These are phyloP conservation scores for Colletotrichum sp. DNA, from an alignment of 2,329 filamentous ascomycete species.

Conservation along the genomic window DNA sequence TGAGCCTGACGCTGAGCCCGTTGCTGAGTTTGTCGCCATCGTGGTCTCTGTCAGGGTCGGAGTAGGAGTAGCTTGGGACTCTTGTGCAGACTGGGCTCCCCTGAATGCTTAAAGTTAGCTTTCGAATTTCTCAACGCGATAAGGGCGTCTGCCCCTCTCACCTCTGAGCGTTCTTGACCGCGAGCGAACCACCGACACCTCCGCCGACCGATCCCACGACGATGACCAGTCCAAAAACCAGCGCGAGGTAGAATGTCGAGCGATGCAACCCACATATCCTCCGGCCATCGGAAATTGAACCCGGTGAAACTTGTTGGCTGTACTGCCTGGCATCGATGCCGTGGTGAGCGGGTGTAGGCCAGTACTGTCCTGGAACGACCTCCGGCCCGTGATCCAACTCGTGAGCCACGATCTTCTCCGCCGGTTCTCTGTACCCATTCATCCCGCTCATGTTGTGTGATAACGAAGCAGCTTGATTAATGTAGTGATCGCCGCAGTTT, in stretches of 20 bases:
- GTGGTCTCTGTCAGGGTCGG: neutral
- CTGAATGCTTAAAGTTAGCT: neutral
- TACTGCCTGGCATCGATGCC: neutral
- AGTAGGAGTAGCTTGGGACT: neutral
- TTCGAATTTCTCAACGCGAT: rapidly evolving
- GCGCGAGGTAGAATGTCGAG: neutral
- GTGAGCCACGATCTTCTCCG: neutral
- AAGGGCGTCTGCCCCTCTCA: neutral
- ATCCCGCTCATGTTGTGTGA: neutral
- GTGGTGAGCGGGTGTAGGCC: neutral
- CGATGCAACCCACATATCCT: neutral
- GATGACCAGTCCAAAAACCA: neutral
- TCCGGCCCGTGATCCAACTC: neutral
- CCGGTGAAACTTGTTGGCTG: neutral
- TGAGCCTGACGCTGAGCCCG: neutral
- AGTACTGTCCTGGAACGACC: neutral
- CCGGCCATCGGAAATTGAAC: neutral
- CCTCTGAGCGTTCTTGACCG: neutral
- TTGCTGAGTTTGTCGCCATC: neutral
- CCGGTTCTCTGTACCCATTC: neutral
- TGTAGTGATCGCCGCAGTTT: neutral
- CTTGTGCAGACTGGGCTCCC: neutral
- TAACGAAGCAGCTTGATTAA: neutral
- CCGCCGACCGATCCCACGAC: neutral
- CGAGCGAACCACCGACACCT: neutral